A percentile compares a stretch with the other conserved stretches of the same genome.
phyloP scores from a whole-genome alignment of 345 rosid species.

The Eucalyptus regnans region DNA sequence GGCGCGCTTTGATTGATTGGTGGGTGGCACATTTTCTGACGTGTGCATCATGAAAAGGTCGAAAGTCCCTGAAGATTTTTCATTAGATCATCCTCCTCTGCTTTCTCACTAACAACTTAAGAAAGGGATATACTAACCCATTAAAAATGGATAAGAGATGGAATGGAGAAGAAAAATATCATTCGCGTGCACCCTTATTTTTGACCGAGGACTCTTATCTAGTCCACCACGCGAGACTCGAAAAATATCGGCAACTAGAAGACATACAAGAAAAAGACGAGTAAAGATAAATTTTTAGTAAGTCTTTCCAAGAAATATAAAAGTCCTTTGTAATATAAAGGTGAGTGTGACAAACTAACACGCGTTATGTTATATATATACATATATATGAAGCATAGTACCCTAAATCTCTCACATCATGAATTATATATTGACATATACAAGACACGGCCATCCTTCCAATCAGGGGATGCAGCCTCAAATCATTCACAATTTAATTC shows the following conservation, averaged over 20 bases:
- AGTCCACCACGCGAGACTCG: background rate
- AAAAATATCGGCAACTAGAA: background rate
- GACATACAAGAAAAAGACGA: background rate
- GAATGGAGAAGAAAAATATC: background rate
- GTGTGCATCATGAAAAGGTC: background rate
- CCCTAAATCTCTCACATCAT: background rate
- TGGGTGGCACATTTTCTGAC: background rate
- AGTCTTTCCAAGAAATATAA: background rate
- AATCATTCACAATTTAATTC: no score
- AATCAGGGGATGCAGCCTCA: fast-evolving
- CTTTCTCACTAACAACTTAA: background rate
- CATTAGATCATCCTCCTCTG: background rate
- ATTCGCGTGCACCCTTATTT: background rate
- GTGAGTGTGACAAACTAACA: background rate
- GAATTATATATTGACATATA: no score
- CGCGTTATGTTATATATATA: background rate
- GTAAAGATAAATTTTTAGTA: background rate
- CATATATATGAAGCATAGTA: background rate
- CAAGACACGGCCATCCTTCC: no score
- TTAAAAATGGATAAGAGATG: background rate
- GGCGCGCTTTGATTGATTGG: background rate
- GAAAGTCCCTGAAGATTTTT: background rate
- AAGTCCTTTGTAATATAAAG: background rate
- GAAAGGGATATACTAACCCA: background rate
- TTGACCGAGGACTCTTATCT: background rate